phyloP scores from a whole-genome alignment of 2,329 filamentous ascomycete species.

The Xylogone sp. region DNA sequence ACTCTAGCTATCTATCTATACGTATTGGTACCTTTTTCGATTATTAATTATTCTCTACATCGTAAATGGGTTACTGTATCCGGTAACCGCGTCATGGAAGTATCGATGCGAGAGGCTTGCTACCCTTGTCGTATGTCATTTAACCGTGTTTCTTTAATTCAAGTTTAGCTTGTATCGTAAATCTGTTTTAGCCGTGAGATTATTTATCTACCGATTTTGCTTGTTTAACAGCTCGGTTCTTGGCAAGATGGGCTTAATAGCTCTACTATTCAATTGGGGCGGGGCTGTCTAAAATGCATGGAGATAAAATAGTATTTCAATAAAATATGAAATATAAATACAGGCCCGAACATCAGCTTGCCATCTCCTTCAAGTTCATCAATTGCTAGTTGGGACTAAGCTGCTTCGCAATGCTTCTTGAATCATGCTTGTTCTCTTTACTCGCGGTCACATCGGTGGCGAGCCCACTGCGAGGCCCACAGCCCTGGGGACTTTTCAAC shows the following conservation, averaged over 20 bases:
- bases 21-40: not conserved
- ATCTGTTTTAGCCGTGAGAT: not conserved
- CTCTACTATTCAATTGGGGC: not conserved
- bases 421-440: not conserved
- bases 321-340: not conserved
- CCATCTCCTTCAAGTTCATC: not conserved
- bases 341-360: not conserved
- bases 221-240: not conserved
- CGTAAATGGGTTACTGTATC: not conserved
- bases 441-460: not conserved
- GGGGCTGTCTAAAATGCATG: not conserved
- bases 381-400: not conserved
- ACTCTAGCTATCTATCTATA: not conserved
- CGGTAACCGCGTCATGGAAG: not conserved
- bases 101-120: not conserved
- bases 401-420: not conserved
- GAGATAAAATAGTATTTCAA: not conserved
- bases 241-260: not conserved
- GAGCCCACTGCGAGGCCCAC: too few species aligned
- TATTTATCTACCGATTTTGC: not conserved
- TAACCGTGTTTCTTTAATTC: not conserved
- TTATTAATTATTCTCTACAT: not conserved
- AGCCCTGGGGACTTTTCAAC: not conserved
- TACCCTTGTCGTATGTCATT: not conserved
- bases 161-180: not conserved